phyloP scores from a whole-genome alignment of 805 yeast species.

The Cyberlindnera nakhonratchasimensis region DNA sequence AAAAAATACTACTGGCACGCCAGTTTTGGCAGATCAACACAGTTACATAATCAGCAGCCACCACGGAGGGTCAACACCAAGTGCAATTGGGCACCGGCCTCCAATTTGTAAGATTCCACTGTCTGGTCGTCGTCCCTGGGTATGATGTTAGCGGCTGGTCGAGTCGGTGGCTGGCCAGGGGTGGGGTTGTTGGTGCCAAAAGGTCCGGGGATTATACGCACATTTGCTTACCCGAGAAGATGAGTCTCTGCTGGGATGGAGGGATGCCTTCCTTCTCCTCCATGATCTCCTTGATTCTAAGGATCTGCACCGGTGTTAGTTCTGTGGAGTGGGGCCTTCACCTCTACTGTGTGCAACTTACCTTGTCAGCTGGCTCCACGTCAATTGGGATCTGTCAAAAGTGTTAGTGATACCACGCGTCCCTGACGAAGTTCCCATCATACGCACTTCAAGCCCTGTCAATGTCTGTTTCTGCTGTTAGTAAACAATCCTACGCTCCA shows the following conservation, averaged over 20 bases:
- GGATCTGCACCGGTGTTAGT: slow-evolving; percentile 40
- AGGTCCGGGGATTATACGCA: slow-evolving; percentile 33
- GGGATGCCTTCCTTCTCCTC: slow-evolving; percentile 98
- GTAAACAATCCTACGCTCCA: neutral
- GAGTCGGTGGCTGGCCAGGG: too few relatives aligned
- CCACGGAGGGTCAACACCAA: slow-evolving; percentile 92
- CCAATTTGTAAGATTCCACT: slow-evolving; percentile 67
- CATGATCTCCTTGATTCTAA: slow-evolving; percentile 80
- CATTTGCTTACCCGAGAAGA: slow-evolving; percentile 89
- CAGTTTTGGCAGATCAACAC: slow-evolving; percentile 1
- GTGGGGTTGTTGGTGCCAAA: neutral
- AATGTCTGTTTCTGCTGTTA: slow-evolving; percentile 42
- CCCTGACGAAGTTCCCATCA: neutral
- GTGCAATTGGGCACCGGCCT: slow-evolving; percentile 84
- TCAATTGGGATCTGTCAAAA: slow-evolving; percentile 57
- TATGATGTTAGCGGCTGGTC: slow-evolving; percentile 7
- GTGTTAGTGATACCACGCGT: slow-evolving; percentile 11
- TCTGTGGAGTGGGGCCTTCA: too few relatives aligned
- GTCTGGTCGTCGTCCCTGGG: slow-evolving; percentile 70
- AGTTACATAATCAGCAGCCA: slow-evolving; percentile 43
- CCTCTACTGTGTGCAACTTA: too few relatives aligned
- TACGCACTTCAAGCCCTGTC: slow-evolving; percentile 70
- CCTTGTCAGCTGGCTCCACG: slow-evolving; percentile 64
- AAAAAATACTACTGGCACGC: slow-evolving; percentile 2
- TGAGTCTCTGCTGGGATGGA: slow-evolving; percentile 89